A percentile compares a stretch with the other conserved stretches of the same genome.
Evolutionary conservation across 768 basidiomycete genomes (phyloP).

Genomic region (Cyathus striatus): DNA sequence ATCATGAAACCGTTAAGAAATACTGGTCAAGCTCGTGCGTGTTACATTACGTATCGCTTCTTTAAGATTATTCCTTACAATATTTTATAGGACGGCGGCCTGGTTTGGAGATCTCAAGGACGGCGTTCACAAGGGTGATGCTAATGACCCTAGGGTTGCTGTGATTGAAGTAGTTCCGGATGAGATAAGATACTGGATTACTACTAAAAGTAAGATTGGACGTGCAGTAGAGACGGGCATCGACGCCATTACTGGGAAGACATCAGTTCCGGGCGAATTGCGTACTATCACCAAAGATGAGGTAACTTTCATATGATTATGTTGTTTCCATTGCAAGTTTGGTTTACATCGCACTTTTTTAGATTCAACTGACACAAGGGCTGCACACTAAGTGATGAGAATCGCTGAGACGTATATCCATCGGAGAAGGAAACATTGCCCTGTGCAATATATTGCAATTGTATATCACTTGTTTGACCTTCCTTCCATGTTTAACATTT

Average conservation of each 20-base stretch:
- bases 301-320: slow-evolving; percentile 35
- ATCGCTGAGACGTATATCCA: too few relatives aligned
- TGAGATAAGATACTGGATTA: slow-evolving; percentile 80
- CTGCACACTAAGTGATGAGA: slow-evolving; percentile 24
- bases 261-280: slow-evolving; percentile 69
- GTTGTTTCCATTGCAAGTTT: neutral
- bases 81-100: slow-evolving; percentile 43
- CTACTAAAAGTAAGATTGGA: slow-evolving; percentile 53
- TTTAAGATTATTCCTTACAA: neutral
- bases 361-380: slow-evolving; percentile 42
- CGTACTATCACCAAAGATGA: slow-evolving; percentile 69
- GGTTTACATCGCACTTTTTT: neutral
- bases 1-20: slow-evolving; percentile 59
- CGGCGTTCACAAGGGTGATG: slow-evolving; percentile 78
- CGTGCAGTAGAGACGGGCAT: slow-evolving; percentile 57
- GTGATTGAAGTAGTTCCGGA: slow-evolving; percentile 75
- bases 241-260: slow-evolving; percentile 55
- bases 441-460: too few relatives aligned
- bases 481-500: too few relatives aligned
- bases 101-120: slow-evolving; percentile 90
- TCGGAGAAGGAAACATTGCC: too few relatives aligned
- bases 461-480: too few relatives aligned
- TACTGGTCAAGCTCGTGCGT: slow-evolving; percentile 55
- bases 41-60: neutral
- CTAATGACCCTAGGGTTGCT: slow-evolving; percentile 72